Evolutionary conservation across 345 rosid species (phyloP).

Genomic region (Cardamine chenopodiifolia): DNA sequence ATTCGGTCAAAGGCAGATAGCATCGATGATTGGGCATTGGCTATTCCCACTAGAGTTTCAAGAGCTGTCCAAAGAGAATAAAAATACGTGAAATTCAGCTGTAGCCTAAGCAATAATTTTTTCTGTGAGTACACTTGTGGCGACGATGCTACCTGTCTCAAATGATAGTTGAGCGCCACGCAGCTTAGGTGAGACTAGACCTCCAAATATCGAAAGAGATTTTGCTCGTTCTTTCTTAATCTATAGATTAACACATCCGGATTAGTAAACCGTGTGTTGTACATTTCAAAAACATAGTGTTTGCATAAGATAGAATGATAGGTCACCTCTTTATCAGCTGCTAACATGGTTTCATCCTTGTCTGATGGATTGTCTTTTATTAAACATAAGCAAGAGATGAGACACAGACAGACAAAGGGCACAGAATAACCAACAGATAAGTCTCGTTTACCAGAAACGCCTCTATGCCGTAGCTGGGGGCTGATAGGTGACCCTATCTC

Average conservation of each 20-base stretch:
- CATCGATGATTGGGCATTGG: constrained; percentile 66
- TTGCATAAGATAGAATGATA: neutral
- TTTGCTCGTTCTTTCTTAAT: constrained; percentile 72
- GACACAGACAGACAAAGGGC: constrained; percentile 5
- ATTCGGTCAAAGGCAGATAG: constrained; percentile 54
- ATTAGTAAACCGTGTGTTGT: neutral
- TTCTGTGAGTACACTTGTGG: constrained; percentile 17
- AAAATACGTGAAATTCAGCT: neutral
- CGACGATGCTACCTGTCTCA: constrained; percentile 65
- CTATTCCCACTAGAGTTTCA: constrained; percentile 79
- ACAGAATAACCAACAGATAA: constrained; percentile 4
- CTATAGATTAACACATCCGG: constrained; percentile 43
- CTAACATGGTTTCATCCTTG: constrained; percentile 21
- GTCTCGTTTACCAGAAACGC: constrained; percentile 55
- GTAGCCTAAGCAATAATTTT: neutral
- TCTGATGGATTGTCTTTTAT: constrained; percentile 32
- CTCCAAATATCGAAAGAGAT: constrained; percentile 72
- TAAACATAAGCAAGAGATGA: constrained; percentile 30
- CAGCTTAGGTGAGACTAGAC: constrained; percentile 88
- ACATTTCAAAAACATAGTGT: neutral
- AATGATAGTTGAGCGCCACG: constrained; percentile 79
- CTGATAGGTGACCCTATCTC: constrained; percentile 44
- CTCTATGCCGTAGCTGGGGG: constrained; percentile 55
- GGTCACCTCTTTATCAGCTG: constrained; percentile 41
- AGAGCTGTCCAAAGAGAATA: constrained; percentile 52